Conservation (phyloP, 768 basidiomycete genomes). For the Amanita rimosa region DNA sequence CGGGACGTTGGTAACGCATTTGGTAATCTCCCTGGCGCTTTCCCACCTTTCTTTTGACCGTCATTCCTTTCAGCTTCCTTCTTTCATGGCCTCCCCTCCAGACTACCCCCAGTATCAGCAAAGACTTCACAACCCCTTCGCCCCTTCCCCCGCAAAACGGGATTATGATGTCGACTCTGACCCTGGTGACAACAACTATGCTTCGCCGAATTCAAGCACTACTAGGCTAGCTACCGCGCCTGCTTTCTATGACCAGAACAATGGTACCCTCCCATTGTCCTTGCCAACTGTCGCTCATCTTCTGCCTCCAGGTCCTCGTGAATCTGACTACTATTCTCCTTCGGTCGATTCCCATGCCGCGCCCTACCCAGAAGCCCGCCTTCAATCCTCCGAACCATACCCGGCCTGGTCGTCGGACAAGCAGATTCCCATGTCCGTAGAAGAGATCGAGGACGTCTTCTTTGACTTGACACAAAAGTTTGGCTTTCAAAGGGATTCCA, state of each 20-base stretch:
- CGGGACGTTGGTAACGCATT: neutral
- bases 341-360: conserved; percentile 55
- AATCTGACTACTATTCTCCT: conserved; percentile 33
- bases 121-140: conserved; percentile 19
- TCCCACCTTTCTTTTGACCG: conserved; percentile 7
- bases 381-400: conserved; percentile 56
- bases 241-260: conserved; percentile 26
- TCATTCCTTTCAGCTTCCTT: neutral
- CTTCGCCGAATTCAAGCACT: conserved; percentile 37
- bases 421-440: conserved; percentile 92
- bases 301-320: conserved; percentile 15
- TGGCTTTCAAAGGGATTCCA: conserved; percentile 93
- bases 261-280: conserved; percentile 13
- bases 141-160: conserved; percentile 20
- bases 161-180: conserved; percentile 41
- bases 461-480: conserved; percentile 98
- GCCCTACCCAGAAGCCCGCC: conserved; percentile 46
- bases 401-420: conserved; percentile 93
- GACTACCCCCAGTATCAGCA: conserved; percentile 4
- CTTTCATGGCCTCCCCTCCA: conserved; percentile 1
- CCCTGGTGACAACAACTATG: conserved; percentile 36
- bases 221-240: conserved; percentile 41
- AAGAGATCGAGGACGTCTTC: conserved; percentile 98
- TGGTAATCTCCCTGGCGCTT: neutral
- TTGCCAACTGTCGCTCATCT: conserved; percentile 4